Evolutionary conservation across 176 grass and related monocot species (phyloP), one percentile per base, ranked within the genome.

Genomic region (Guadua angustifolia): DNA sequence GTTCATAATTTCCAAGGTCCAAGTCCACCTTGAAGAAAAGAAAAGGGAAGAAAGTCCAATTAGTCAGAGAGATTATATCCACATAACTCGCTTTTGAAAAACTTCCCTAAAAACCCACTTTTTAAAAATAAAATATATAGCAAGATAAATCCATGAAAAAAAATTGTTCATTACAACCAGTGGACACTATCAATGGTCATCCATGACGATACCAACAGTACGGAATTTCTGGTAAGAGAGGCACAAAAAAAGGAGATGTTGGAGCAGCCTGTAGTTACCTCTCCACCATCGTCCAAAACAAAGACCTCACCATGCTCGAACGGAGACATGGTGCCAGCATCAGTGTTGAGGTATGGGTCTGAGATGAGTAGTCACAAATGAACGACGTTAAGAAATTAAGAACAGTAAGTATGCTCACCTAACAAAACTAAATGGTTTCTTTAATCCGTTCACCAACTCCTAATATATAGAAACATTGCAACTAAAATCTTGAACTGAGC

Each of bases 281-380:
- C 96, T 21, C 96, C 96, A n/a, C 96, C 96, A 75, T 99, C 96
- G 13, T 99, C 96, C 70, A 99, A 53, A 84, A 99, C 96, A 75
- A 87, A 99, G 21, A 99, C 96, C 84, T 99, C 96, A 0, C 96
- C 96, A 14, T 99, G 96, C 88, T 99, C 96, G 44, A 95, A 80
- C 0, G 97, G 97, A 65, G 97, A 96, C 97, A 99, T 99, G n/a
- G 97, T 99, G 79, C 97, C 97, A 80, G 97, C 97, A 87, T 99
- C 93, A 82, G 91, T 99, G 82, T 99, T 99, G 45, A 99, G 89
- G 75, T 99, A 99, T 80, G 97, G 96, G 84, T 98, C 96, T 98
- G 91, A 81, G 47, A 92, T 80, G 36, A 51, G 79, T 67, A 72
- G 44, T 83, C 75, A 86, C 22, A 85, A 42, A 75, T 50, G 35